A percentile compares a stretch with the other conserved stretches of the same genome.
These are phyloP conservation scores for Athelia sp. DNA, from an alignment of 1,284 basidiomycete genomes.

Conservation along the genomic window DNA sequence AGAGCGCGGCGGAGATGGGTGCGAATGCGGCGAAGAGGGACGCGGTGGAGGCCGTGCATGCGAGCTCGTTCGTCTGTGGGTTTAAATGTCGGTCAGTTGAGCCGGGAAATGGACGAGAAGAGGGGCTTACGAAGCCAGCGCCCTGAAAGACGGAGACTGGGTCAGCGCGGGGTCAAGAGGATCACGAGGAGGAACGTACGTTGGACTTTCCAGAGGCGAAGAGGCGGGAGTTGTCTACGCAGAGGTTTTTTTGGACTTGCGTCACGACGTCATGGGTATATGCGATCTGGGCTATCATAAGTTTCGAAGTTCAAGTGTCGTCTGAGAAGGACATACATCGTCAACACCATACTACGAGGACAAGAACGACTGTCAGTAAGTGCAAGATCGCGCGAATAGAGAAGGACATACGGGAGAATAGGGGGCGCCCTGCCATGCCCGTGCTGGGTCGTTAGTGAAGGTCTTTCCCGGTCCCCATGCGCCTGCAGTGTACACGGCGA, in stretches of 20 bases:
- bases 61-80: slow-evolving; percentile 5
- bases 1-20: slow-evolving; percentile 13
- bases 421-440: slow-evolving; percentile 3
- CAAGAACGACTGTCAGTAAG: background rate
- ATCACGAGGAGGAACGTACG: background rate
- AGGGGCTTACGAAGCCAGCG: background rate
- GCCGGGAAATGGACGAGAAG: too few relatives aligned
- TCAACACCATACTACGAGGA: background rate
- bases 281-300: background rate
- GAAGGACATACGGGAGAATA: background rate
- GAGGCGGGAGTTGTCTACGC: background rate
- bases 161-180: background rate
- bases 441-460: slow-evolving; percentile 2
- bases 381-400: background rate
- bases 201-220: slow-evolving; percentile 2
- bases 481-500: slow-evolving; percentile 15
- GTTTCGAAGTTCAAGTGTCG: background rate
- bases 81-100: too few relatives aligned
- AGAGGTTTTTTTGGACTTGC: background rate
- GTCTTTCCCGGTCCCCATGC: slow-evolving; percentile 12
- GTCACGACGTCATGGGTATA: background rate
- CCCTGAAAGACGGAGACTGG: background rate
- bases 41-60: slow-evolving; percentile 15
- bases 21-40: slow-evolving; percentile 15
- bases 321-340: background rate